phyloP scores from a whole-genome alignment of 78 protist genomes.

The Dictyostelium purpureum region DNA sequence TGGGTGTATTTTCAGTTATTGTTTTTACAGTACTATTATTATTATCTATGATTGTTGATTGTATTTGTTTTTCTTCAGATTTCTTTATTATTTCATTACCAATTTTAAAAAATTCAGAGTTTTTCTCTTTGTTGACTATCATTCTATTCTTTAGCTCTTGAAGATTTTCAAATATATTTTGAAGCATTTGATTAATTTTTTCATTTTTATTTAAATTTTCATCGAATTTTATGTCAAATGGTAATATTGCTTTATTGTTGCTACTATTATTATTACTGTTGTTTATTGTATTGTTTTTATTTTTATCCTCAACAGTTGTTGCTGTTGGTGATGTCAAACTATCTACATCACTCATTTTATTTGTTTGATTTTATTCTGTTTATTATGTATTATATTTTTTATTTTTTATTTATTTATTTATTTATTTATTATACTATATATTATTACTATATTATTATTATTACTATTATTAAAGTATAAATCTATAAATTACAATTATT shows the following conservation, averaged over 20 bases:
- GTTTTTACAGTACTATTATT: background rate
- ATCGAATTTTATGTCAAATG: background rate
- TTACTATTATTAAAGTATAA: too few species aligned
- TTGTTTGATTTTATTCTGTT: too few species aligned
- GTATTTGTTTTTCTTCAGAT: background rate
- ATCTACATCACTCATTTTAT: too few species aligned
- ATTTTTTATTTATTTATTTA: background rate
- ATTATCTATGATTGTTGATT: background rate
- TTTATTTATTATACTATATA: background rate
- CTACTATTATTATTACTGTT: background rate
- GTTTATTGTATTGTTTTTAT: background rate
- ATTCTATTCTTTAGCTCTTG: background rate
- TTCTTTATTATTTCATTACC: conserved; percentile 4
- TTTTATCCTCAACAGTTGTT: too few species aligned
- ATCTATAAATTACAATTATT: too few species aligned
- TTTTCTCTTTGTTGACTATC: background rate
- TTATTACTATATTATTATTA: too few species aligned
- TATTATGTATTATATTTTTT: background rate
- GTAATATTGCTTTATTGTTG: background rate
- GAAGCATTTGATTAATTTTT: conserved; percentile 6
- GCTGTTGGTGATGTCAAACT: too few species aligned
- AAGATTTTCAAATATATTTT: background rate
- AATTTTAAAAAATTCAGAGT: background rate
- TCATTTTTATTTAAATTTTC: background rate
- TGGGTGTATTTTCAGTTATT: background rate